These are phyloP conservation scores for Cryoendolithus antarcticus DNA, from an alignment of 2,329 filamentous ascomycete species.

Conservation along the genomic window DNA sequence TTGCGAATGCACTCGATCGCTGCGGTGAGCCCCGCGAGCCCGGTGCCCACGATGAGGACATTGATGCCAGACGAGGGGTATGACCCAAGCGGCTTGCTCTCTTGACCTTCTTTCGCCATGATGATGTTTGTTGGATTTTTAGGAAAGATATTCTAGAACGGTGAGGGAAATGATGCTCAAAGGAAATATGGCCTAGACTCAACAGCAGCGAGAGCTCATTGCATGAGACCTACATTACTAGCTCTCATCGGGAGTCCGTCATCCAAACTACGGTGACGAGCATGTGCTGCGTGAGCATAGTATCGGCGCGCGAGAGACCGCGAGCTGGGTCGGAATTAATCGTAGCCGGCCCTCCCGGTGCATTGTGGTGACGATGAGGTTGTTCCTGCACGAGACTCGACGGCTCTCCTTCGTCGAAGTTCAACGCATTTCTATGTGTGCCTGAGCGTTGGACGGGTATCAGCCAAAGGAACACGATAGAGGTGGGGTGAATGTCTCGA, in stretches of 20 bases:
- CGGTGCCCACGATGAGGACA: conserved; percentile 15
- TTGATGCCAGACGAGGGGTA: conserved; percentile 26
- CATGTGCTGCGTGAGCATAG: background rate
- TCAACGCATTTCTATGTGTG: no score
- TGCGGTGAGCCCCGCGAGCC: conserved; percentile 13
- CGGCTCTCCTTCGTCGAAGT: no score
- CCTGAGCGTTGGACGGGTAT: no score
- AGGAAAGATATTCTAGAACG: background rate
- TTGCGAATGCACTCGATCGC: conserved; percentile 15
- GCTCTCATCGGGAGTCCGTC: background rate
- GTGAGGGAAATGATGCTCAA: background rate
- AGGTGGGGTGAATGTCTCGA: no score
- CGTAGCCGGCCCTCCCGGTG: no score
- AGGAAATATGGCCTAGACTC: conserved; percentile 1
- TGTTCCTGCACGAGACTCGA: no score
- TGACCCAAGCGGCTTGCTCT: conserved; percentile 35
- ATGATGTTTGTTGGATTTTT: background rate
- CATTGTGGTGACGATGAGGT: no score
- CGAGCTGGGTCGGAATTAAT: background rate
- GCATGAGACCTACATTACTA: background rate
- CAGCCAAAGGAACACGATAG: no score
- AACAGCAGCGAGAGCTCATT: conserved; percentile 1
- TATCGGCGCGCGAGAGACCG: conserved; percentile 1
- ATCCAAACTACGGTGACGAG: conserved; percentile 1
- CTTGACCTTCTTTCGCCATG: conserved; percentile 21